These are phyloP conservation scores for Stygiomarasmius scandens DNA, from an alignment of 1,284 basidiomycete species.

Conservation along the genomic window DNA sequence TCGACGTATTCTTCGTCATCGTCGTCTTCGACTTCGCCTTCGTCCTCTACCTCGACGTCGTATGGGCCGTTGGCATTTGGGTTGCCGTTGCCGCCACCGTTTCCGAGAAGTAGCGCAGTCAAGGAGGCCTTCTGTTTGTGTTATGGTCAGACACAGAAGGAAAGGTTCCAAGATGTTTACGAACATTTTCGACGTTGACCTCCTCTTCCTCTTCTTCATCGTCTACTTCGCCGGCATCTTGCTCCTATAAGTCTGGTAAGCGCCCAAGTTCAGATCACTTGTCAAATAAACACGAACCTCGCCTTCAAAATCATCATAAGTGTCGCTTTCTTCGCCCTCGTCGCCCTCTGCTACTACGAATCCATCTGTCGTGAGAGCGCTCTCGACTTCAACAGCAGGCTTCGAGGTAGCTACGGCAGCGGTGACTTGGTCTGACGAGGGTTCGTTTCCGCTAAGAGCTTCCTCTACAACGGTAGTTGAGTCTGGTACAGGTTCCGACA, in stretches of 20 bases:
- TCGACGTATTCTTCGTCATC: conserved; percentile 19
- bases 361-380: neutral
- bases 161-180: too few relatives aligned
- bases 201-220: conserved; percentile 9
- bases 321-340: conserved; percentile 16
- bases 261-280: neutral
- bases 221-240: neutral
- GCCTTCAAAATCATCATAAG: conserved; percentile 15
- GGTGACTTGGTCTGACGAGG: neutral
- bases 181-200: neutral
- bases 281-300: conserved; percentile 12
- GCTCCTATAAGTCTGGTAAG: neutral
- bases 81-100: neutral
- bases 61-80: neutral
- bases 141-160: neutral
- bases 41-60: neutral
- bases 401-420: neutral
- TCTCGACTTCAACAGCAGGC: neutral
- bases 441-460: neutral
- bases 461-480: neutral
- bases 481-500: conserved; percentile 6
- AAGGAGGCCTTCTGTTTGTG: conserved; percentile 4
- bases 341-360: conserved; percentile 4
- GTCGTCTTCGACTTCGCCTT: neutral
- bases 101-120: conserved; percentile 13